Base-by-base conservation (phyloP, 179 eudicot genomes). In the Silene noctiflora region DNA sequence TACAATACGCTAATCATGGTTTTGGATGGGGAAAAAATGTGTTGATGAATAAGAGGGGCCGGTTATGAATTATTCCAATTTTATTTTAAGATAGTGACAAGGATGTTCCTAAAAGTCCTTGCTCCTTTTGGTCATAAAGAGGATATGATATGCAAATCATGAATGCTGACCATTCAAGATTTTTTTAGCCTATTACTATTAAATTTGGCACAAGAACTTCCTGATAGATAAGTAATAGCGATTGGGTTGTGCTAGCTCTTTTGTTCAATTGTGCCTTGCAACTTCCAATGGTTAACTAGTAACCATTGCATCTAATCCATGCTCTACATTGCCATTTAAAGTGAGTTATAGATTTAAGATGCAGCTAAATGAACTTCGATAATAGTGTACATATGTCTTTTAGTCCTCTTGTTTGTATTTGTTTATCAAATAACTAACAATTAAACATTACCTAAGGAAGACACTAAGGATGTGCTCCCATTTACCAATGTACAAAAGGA, bases 261-360 rank as follows among this genome's bases (percentile, higher is more conserved):
- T 65, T 29, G 16, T 27, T 14, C 17, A 13, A 17, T 25, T 7
- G 8, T n/a, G 71, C 25, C 13, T 67, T 35, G 71, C 55, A 63
- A 27, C 17, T 67, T 67, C 19, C 10, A 67, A 19, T 20, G 71
- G 55, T 69, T 69, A 44, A 12, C 24, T 46, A 58, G 60, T 44
- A 22, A 21, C 73, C 46, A 1, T 29, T 20, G 35, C 56, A 69
- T 69, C 73, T 69, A 22, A 69, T 14, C 73, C 58, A 67, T 35
- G 31, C 58, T 69, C 73, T n/a, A 69, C 33, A 21, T 11, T 4
- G 58, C 58, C 56, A 27, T 27, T 27, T 1, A 27, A 27, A 27
- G 29, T 27, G 29, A 27, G 29, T 27, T 39, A 16, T 20, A 65
- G 42, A 29, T 29, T 29, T 35, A 44, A 0, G 31, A 46, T 44